Evolutionary conservation across 495 filamentous ascomycete genomes (phyloP), one percentile per base, ranked within the genome.

Genomic region (Penicilliopsis zonata): DNA sequence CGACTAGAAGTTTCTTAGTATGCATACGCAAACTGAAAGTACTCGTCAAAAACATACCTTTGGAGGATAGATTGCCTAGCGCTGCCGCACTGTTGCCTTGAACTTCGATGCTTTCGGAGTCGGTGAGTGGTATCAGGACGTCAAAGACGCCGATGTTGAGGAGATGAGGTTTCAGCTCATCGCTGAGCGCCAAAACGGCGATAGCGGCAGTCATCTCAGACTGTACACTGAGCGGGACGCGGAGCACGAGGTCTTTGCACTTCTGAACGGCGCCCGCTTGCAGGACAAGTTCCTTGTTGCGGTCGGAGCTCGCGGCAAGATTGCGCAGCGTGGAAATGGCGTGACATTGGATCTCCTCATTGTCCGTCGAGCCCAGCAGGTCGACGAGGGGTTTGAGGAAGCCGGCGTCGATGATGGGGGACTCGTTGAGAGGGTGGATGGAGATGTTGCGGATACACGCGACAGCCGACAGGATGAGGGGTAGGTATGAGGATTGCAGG

Each of bases 191-290:
- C 32, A 98, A 67, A n/a, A 98, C 90, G 27, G 90, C 90, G 52
- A 98, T 96, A 2, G 90, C 90, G 17, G 90, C 90, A 15, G 90
- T 98, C 90, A 98, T 98, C 57, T 98, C 90, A 13, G 86, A 94
- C 49, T 98, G 90, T 4, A 98, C 90, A 23, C 79, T 88, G 28
- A 96, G 69, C 0, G 92, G 86, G 16, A 96, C 90, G 26, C 92
- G 76, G 9, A 98, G 67, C 13, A 98, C 88, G 24, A 98, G 69
- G 45, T 95, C 82, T 57, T 94, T 96, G 73, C 90, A 98, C 48
- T 96, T 96, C 50, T 95, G 86, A 27, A 98, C 90, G 12, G 90
- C 90, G 10, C 92, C 90, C 8, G 90, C 90, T 57, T 96, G 85
- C 24, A 98, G 66, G 3, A 98, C 90, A 9, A 98, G 70, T 35